Evolutionary conservation across 176 grass and related monocot genomes (phyloP), one percentile per base, ranked within the genome.

Genomic region (Metroxylon sagu): DNA sequence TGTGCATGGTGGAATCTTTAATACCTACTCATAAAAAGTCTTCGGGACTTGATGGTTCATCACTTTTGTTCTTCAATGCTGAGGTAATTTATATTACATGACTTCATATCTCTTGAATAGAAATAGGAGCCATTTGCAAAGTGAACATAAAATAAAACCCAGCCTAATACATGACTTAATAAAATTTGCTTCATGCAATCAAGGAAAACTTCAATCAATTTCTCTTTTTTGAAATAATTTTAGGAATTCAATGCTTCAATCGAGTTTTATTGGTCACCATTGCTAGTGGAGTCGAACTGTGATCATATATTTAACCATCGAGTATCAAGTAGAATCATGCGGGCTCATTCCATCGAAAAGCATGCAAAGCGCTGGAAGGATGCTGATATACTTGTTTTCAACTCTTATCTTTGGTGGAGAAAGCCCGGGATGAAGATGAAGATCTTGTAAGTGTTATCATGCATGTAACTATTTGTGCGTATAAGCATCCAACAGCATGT

Each of bases 261-360:
- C 16, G 86, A 96, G 4, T 96, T 87, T 63, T 90, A 96, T 65
- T 90, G 86, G 91, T 83, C 86, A 19, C 83, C 91, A 51, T 72
- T 87, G 62, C 78, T 96, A 52, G 83, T 96, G 21, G 83, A 96
- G 57, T 96, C 86, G 2, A 96, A 96, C 60, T 85, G 86, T 2
- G 86, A 96, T 77, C 48, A 96, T 61, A 80, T 77, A 0, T 60
- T 84, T 19, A 71, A 54, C 64, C 91, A 96, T 69, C 74, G 65
- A 3, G 8, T 85, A 58, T 56, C 57, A 25, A 80, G 82, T 64
- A 68, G 91, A 57, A 74, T 62, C 49, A 74, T 87, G 57, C 74
- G 69, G 54, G 71, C 75, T 29, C 55, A 71, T 18, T 76, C 86
- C 16, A 90, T 90, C 19, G 26, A 48, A 19, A 77, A 82, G 56